Conservation (phyloP, 371 early-diverging fungal species). For the Mucor racemosus region DNA sequence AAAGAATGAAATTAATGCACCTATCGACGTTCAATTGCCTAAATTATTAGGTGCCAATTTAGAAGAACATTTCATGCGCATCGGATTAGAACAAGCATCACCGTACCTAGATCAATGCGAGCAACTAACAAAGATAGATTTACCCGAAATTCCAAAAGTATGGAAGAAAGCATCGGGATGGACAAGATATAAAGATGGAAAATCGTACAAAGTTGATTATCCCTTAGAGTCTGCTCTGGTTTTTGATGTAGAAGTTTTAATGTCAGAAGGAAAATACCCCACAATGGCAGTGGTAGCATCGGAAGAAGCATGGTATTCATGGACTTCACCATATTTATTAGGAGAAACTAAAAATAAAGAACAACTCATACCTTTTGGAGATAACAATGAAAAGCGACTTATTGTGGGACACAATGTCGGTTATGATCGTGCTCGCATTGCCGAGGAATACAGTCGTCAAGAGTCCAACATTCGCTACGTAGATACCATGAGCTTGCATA, state of each 20-base stretch:
- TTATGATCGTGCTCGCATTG: slow-evolving; percentile 89
- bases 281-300: slow-evolving; percentile 87
- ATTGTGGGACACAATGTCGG: slow-evolving; percentile 93
- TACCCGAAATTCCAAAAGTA: slow-evolving; percentile 59
- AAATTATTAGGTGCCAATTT: slow-evolving; percentile 63
- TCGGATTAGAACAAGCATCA: slow-evolving; percentile 70
- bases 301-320: slow-evolving; percentile 84
- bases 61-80: slow-evolving; percentile 80
- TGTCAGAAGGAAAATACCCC: slow-evolving; percentile 71
- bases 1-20: slow-evolving; percentile 49
- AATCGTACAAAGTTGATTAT: slow-evolving; percentile 45
- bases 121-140: slow-evolving; percentile 42
- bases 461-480: slow-evolving; percentile 68
- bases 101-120: slow-evolving; percentile 61
- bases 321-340: slow-evolving; percentile 80
- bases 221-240: slow-evolving; percentile 74
- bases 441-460: slow-evolving; percentile 79
- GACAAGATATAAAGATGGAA: slow-evolving; percentile 77
- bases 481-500: slow-evolving; percentile 96
- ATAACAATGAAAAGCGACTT: slow-evolving; percentile 41
- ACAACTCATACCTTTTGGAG: slow-evolving; percentile 73
- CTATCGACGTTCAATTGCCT: slow-evolving; percentile 57
- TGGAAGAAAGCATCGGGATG: slow-evolving; percentile 80
- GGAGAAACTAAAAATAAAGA: slow-evolving; percentile 45
- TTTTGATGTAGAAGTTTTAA: slow-evolving; percentile 91